Evolutionary conservation across 1,139 yeast species (phyloP), one percentile per base, ranked within the genome.

Genomic region (Spathaspora sp.): DNA sequence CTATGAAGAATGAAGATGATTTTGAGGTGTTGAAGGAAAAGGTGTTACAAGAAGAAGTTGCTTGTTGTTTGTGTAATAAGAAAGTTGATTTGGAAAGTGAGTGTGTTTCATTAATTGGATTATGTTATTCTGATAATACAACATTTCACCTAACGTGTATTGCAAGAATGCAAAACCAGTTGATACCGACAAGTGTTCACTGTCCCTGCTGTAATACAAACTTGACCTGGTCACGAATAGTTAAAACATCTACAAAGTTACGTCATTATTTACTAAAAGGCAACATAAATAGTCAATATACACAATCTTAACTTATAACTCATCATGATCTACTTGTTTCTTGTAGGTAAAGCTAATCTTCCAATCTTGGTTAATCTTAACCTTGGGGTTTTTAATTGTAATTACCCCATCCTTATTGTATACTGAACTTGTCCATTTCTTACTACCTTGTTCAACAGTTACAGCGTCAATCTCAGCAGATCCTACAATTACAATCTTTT

Each of bases 311-410:
- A 26, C 11, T 47, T 50, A 64, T 45, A 67, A 56, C 47, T 68
- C 72, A 52, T 67, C 72, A 51, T 65, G 70, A n/a, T 48, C 54
- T 37, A 37, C 24, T 11, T 9, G 25, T n/a, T 13, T 15, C 5
- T 41, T 50, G 9, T 41, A 7, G n/a, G 40, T 40, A n/a, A 58
- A 47, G 17, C 49, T 45, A 39, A 82, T 63, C 11, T 52, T 58
- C 89, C 89, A 87, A 36, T 68, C 66, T n/a, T 65, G 50, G 47
- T 74, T 74, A 41, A 86, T 61, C 9, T 59, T 52, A 42, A 86
- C 68, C 11, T 61, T 59, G 8, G 95, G 90, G 53, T 81, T 80
- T 49, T 81, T 72, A 20, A 87, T 71, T 2, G 68, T 57, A 39
- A 61, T 60, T 17, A 63, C 58, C 9, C 51, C 56, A 26, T 36